Percentiles rank a stretch among this genome's conserved stretches.
Conservation (phyloP, 139 green algal species). For the Chlorella vulgaris region DNA sequence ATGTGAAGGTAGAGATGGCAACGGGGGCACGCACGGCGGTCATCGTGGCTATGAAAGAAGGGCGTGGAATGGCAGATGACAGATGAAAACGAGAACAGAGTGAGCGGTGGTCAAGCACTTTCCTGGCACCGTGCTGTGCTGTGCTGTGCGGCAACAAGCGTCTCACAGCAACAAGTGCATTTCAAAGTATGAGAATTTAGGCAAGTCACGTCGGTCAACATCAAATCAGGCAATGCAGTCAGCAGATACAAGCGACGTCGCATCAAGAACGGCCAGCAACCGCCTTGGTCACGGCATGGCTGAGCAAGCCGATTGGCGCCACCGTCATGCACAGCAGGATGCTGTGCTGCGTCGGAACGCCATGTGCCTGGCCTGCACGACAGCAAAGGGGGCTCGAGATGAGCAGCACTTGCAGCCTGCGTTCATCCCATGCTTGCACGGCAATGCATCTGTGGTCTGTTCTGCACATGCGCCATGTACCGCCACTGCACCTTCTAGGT, state of each 20-base stretch:
- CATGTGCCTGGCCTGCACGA: conserved; percentile 44
- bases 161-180: no score
- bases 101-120: neutral
- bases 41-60: neutral
- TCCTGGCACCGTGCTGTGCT: neutral
- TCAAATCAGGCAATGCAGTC: no score
- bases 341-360: conserved; percentile 47
- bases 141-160: neutral
- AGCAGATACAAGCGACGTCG: neutral
- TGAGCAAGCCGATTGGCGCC: conserved; percentile 56
- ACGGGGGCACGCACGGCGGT: neutral
- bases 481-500: conserved; percentile 45
- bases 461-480: neutral
- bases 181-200: no score
- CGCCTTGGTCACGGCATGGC: conserved; percentile 45
- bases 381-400: neutral
- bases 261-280: neutral
- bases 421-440: neutral
- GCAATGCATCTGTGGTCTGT: neutral
- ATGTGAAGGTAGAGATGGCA: no score
- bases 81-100: neutral
- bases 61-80: neutral
- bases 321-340: conserved; percentile 55
- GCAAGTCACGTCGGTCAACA: no score
- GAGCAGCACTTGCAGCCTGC: neutral